A percentile compares a stretch with the other conserved stretches of the same genome.
phyloP scores from a whole-genome alignment of 345 rosid species.

The Rhizophora mangle region DNA sequence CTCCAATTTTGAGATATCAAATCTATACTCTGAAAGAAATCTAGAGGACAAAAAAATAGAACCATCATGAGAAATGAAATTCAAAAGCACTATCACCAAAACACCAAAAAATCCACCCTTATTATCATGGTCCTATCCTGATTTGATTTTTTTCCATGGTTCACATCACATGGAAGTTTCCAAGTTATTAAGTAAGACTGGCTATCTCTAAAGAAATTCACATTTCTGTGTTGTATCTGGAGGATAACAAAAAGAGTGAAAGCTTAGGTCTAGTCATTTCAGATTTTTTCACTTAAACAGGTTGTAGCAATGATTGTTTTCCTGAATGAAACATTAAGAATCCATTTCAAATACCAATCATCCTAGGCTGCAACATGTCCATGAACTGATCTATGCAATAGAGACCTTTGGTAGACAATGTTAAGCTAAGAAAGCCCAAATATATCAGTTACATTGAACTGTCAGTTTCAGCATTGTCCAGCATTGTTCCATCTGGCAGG shows the following conservation, averaged over 20 bases:
- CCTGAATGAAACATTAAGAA: too few relatives aligned
- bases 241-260: neutral
- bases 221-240: neutral
- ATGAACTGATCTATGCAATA: neutral
- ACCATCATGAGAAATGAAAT: constrained; percentile 10
- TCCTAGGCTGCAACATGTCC: too few relatives aligned
- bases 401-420: neutral
- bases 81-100: neutral
- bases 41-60: constrained; percentile 37
- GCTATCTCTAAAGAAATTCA: too few relatives aligned
- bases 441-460: neutral
- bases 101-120: neutral
- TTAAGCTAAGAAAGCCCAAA: neutral
- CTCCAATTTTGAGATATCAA: constrained; percentile 84
- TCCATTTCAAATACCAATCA: too few relatives aligned
- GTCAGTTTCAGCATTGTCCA: neutral
- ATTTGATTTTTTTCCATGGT: neutral
- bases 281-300: neutral
- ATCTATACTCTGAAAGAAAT: constrained; percentile 76
- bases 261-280: neutral
- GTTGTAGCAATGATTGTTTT: too few relatives aligned
- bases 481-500: neutral
- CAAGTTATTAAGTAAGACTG: neutral
- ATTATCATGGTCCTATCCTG: neutral
- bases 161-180: neutral